Conservation (phyloP, 768 basidiomycete species). For the Naganishia vaughanmartiniae region DNA sequence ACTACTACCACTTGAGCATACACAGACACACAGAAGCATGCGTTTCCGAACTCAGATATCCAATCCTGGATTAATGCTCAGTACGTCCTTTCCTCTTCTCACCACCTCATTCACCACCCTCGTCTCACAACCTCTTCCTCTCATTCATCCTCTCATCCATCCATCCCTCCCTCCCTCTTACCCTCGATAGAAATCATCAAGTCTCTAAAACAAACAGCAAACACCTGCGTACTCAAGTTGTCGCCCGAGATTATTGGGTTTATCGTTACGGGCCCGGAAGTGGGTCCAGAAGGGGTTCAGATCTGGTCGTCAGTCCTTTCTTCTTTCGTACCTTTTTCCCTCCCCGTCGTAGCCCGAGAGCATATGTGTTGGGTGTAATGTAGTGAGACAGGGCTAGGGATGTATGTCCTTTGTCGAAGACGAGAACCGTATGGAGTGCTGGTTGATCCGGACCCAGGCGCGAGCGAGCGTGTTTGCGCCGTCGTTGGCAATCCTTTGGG, state of each 20-base stretch:
- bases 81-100: constrained; percentile 30
- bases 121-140: constrained; percentile 19
- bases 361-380: not conserved
- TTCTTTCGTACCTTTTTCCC: not conserved
- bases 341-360: not conserved
- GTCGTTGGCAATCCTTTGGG: no score
- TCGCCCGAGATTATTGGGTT: constrained; percentile 46
- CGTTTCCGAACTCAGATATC: constrained; percentile 47
- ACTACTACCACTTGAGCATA: no score
- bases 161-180: no score
- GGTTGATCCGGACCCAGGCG: no score
- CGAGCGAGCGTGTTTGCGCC: no score
- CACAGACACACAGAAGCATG: constrained; percentile 32
- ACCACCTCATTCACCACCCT: no score
- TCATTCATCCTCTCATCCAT: not conserved
- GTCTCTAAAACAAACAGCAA: constrained; percentile 42
- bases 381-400: not conserved
- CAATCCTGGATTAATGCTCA: constrained; percentile 44
- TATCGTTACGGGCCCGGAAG: constrained; percentile 49
- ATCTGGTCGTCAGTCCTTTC: constrained; percentile 50
- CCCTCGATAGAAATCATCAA: constrained; percentile 44
- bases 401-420: no score
- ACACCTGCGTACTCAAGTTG: constrained; percentile 43
- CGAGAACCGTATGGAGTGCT: no score
- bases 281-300: constrained; percentile 48